Evolutionary conservation across 2,329 filamentous ascomycete genomes (phyloP).

Genomic region (Aureobasidium sp.): DNA sequence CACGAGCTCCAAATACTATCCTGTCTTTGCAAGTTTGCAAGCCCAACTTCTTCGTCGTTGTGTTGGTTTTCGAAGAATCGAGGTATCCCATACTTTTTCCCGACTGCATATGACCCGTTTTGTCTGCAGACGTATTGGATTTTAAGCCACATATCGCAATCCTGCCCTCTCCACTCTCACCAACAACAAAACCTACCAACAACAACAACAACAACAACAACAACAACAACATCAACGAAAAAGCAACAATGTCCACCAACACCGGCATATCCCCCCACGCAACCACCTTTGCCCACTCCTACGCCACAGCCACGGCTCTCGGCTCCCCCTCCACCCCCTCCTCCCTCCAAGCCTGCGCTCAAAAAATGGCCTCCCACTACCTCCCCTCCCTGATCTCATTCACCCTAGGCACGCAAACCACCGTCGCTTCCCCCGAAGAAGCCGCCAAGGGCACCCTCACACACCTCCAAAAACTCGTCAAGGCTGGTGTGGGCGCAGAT

Average conservation of each 20-base stretch:
- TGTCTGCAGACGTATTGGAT: too few species aligned
- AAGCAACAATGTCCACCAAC: neutral
- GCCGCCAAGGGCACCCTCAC: neutral
- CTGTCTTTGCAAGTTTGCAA: too few species aligned
- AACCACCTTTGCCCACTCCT: neutral
- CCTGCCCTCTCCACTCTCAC: neutral
- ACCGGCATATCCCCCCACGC: neutral
- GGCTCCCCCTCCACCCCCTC: neutral
- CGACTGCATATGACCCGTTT: too few species aligned
- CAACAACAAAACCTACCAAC: neutral
- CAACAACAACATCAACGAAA: too few species aligned
- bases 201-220: too few species aligned
- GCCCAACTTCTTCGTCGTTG: neutral
- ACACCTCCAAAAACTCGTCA: constrained; percentile 11
- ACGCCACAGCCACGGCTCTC: neutral
- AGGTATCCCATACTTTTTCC: too few species aligned
- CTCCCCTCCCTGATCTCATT: neutral
- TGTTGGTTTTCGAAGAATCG: too few species aligned
- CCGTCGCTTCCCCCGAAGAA: neutral
- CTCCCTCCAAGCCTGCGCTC: constrained; percentile 21
- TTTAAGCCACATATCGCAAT: too few species aligned
- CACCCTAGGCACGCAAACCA: constrained; percentile 3
- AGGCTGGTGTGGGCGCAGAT: constrained; percentile 1
- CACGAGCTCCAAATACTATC: neutral
- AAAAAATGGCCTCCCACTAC: constrained; percentile 12